Conservation (phyloP, 2,329 filamentous ascomycete species). For the Pseudocercospora eumusae region DNA sequence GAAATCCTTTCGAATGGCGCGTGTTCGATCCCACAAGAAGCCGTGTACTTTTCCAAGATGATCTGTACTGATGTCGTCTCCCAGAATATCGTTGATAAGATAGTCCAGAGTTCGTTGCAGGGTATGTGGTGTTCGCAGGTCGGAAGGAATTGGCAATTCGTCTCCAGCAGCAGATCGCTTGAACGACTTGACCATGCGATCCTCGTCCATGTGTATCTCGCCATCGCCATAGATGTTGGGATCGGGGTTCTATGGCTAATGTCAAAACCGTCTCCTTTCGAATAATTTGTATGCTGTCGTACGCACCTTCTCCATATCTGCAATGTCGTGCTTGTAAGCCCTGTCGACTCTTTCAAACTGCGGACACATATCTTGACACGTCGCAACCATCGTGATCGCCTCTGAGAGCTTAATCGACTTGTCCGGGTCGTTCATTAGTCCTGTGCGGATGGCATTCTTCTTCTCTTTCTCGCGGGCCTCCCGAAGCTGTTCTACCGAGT, state of each 20-base stretch:
- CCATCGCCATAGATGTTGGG: constrained; percentile 32
- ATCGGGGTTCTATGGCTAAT: constrained; percentile 38
- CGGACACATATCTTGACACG: constrained; percentile 65
- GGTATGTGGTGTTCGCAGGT: constrained; percentile 59
- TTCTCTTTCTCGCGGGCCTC: constrained; percentile 53
- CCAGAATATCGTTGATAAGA: constrained; percentile 52
- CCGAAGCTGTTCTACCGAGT: constrained; percentile 46
- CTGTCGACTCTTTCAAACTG: constrained; percentile 64
- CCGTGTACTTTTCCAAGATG: constrained; percentile 56
- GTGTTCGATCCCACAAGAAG: constrained; percentile 67
- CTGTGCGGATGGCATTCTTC: constrained; percentile 54
- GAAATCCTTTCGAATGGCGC: constrained; percentile 66
- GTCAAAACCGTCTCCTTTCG: constrained; percentile 28
- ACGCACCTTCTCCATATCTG: constrained; percentile 60
- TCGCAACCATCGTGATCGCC: constrained; percentile 63
- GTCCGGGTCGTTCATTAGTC: constrained; percentile 60
- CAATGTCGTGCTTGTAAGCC: constrained; percentile 63
- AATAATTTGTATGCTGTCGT: constrained; percentile 12
- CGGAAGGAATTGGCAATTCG: constrained; percentile 64
- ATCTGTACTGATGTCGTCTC: constrained; percentile 46
- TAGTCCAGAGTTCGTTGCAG: constrained; percentile 49
- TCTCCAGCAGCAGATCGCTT: constrained; percentile 63
- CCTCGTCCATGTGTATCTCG: constrained; percentile 48
- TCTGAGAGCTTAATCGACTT: constrained; percentile 61
- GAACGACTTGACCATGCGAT: constrained; percentile 65